These are phyloP conservation scores for Xylogone sp. DNA, from an alignment of 2,329 filamentous ascomycete genomes.

Conservation along the genomic window DNA sequence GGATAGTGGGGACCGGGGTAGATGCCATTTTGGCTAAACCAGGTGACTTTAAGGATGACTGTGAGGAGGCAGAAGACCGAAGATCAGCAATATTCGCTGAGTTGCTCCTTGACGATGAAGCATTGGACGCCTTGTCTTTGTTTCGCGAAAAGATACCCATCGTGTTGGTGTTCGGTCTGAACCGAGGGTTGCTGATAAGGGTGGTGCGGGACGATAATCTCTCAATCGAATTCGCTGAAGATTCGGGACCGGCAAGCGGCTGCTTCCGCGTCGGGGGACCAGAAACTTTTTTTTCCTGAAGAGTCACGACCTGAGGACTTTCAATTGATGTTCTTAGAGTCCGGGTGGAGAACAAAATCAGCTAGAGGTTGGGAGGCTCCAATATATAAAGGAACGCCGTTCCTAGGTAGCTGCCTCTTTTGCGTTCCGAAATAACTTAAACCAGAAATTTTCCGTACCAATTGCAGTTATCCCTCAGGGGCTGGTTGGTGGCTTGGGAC, in stretches of 20 bases:
- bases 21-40: constrained; percentile 26
- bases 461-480: neutral
- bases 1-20: constrained; percentile 42
- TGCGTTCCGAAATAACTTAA: neutral
- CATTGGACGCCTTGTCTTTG: constrained; percentile 22
- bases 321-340: too few relatives aligned
- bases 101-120: constrained; percentile 18
- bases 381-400: neutral
- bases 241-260: neutral
- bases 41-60: constrained; percentile 24
- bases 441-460: neutral
- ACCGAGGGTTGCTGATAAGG: neutral
- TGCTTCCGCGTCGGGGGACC: neutral
- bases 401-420: neutral
- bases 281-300: neutral
- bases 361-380: neutral
- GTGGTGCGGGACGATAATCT: neutral
- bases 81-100: constrained; percentile 19
- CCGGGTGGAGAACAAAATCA: neutral
- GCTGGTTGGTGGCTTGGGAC: neutral
- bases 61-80: constrained; percentile 19
- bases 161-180: constrained; percentile 2
- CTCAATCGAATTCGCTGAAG: neutral
- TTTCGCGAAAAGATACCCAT: constrained; percentile 27
- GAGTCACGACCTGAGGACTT: too few relatives aligned